phyloP scores from a whole-genome alignment of 1,284 basidiomycete genomes.

The Trichosporon faecale region DNA sequence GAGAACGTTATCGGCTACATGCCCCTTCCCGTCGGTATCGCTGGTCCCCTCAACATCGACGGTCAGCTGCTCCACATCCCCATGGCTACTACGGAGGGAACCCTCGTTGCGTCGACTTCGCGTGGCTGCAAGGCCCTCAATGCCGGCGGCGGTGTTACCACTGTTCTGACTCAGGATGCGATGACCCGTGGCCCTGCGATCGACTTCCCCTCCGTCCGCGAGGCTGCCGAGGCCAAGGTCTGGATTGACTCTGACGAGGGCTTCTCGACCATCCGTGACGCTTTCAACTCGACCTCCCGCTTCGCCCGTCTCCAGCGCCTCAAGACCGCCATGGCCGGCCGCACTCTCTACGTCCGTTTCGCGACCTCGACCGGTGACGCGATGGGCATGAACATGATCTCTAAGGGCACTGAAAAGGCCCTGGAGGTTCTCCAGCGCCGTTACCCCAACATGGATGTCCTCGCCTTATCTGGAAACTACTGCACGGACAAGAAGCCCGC shows the following conservation, averaged over 20 bases:
- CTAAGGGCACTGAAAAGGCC: conserved; percentile 91
- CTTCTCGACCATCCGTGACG: conserved; percentile 68
- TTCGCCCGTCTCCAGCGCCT: conserved; percentile 79
- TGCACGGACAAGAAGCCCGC: conserved; percentile 99
- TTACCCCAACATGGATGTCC: conserved; percentile 91
- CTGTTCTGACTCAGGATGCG: conserved; percentile 86
- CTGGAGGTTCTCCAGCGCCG: conserved; percentile 73
- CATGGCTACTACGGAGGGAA: conserved; percentile 99
- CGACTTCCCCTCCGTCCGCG: conserved; percentile 80
- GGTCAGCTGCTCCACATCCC: conserved; percentile 83
- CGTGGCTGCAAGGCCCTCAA: conserved; percentile 98
- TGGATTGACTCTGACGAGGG: conserved; percentile 89
- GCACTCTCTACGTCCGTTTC: conserved; percentile 93
- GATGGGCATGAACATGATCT: conserved; percentile 99
- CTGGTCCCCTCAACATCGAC: conserved; percentile 91
- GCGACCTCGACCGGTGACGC: conserved; percentile 95
- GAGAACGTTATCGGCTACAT: conserved; percentile 99
- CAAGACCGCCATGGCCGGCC: conserved; percentile 81
- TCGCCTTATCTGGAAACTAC: conserved; percentile 95
- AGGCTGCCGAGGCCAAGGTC: conserved; percentile 77
- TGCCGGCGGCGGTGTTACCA: conserved; percentile 89
- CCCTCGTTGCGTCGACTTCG: conserved; percentile 93
- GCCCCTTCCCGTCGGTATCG: conserved; percentile 92
- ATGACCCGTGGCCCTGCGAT: conserved; percentile 99
- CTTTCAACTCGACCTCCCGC: conserved; percentile 91